Base-by-base conservation (phyloP, 2,329 filamentous ascomycete genomes). In the Trichoderma polysporum region DNA sequence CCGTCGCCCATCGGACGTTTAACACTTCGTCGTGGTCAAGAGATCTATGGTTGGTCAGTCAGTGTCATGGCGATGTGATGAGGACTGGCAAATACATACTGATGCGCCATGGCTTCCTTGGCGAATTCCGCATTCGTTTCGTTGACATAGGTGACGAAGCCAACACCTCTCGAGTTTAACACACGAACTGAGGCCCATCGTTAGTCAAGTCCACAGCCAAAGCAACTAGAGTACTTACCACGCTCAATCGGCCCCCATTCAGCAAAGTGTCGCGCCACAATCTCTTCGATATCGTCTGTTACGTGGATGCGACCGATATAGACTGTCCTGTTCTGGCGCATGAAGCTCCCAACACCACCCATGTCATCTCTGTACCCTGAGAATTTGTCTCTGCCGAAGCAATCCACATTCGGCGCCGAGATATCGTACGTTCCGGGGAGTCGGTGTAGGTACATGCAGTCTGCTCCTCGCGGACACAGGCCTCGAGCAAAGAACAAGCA, bases 201-300 rank as follows among this genome's bases (percentile, higher is more conserved):
- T 62, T 67, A 64, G 35, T 47, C n/a, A 9, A 4, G 6, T 12
- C 13, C 9, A 33, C 7, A 35, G 4, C 17, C 4, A 50, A 39
- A n/a, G 33, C n/a, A 29, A 7, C 19, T 2, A 13, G 3, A 25
- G 75, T 8, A 76, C 80, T 71, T 76, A 82, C 80, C 89, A 52
- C 95, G 87, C 77, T 98, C 94, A 58, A 99, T 83, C 74, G 94
- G 91, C 0, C 95, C 95, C 94, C 94, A 99, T 85, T 99, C 95
- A 27, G 93, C 91, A 76, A 98, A 97, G 79, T 99, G 95, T 15
- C 96, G 86, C 33, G 94, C 90, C 6, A 98, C 94, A 39, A 98
- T 88, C 79, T 99, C 95, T 76, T 99, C 94, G 69, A 98, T 97
- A 75, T 98, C 94, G 77, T 98, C 95, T 13, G 90, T 94, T 39